A percentile compares a stretch with the other conserved stretches of the same genome.
phyloP scores from a whole-genome alignment of 2,329 filamentous ascomycete species.

The Ophiocordyceps australis region DNA sequence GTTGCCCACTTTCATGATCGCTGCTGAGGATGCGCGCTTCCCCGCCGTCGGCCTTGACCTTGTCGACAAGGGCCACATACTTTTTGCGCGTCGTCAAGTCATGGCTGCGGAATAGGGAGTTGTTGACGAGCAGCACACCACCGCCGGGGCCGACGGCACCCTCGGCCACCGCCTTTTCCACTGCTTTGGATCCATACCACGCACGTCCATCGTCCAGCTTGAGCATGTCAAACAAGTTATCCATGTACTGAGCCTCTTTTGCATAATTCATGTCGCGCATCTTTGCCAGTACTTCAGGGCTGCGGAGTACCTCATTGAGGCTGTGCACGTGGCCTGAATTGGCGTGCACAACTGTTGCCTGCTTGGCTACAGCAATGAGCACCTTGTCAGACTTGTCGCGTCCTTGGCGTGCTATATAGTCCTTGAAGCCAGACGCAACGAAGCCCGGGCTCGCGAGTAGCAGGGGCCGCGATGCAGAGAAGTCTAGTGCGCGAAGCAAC shows the following conservation, averaged over 20 bases:
- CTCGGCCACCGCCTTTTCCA: constrained; percentile 65
- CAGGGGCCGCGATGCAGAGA: constrained; percentile 49
- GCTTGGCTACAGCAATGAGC: constrained; percentile 40
- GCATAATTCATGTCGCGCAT: constrained; percentile 81
- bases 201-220: constrained; percentile 74
- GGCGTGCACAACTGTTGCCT: constrained; percentile 61
- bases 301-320: constrained; percentile 72
- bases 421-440: constrained; percentile 62
- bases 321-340: constrained; percentile 76
- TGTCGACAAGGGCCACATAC: constrained; percentile 76
- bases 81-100: constrained; percentile 58
- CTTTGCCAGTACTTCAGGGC: constrained; percentile 55
- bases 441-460: constrained; percentile 84
- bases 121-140: constrained; percentile 71
- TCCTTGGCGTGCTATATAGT: constrained; percentile 48
- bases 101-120: constrained; percentile 70
- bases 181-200: constrained; percentile 76
- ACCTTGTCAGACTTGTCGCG: constrained; percentile 45
- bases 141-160: constrained; percentile 80
- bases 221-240: constrained; percentile 61
- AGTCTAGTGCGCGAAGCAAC: constrained; percentile 61
- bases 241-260: constrained; percentile 67
- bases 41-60: constrained; percentile 71
- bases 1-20: constrained; percentile 81
- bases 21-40: constrained; percentile 81